Conservation (phyloP, 176 grass and related monocot species). For the Phragmites australis region DNA sequence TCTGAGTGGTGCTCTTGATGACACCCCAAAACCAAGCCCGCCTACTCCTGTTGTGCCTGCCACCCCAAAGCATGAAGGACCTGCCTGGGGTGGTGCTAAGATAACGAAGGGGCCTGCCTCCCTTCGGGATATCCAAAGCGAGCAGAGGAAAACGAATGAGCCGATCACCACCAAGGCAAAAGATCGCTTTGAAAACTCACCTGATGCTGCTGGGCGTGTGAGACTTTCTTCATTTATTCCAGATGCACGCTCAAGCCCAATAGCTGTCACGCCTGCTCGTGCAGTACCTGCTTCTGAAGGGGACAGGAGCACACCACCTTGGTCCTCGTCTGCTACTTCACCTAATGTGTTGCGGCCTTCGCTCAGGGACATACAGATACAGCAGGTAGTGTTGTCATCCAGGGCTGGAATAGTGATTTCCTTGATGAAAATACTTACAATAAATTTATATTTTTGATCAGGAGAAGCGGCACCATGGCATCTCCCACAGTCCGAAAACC, state of each 20-base stretch:
- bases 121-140: constrained; percentile 89
- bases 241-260: constrained; percentile 52
- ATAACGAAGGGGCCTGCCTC: constrained; percentile 64
- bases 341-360: constrained; percentile 69
- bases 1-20: constrained; percentile 93
- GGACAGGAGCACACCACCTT: constrained; percentile 78
- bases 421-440: background rate
- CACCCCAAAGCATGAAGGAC: constrained; percentile 75
- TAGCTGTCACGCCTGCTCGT: constrained; percentile 51
- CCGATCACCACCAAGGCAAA: constrained; percentile 41
- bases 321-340: constrained; percentile 75
- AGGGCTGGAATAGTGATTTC: background rate
- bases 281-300: constrained; percentile 53
- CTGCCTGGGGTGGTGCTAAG: constrained; percentile 91
- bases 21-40: constrained; percentile 58
- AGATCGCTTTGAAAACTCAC: constrained; percentile 43
- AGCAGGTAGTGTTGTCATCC: constrained; percentile 62
- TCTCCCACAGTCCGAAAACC: constrained; percentile 79
- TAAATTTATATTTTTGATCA: constrained; percentile 29
- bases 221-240: constrained; percentile 73
- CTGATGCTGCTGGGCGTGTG: constrained; percentile 48
- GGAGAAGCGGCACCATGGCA: constrained; percentile 67
- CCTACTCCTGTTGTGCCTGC: constrained; percentile 43
- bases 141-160: constrained; percentile 74
- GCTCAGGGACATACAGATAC: constrained; percentile 94